Conservation (phyloP, 1,284 basidiomycete species). For the Tetrapyrgos nigripes region DNA sequence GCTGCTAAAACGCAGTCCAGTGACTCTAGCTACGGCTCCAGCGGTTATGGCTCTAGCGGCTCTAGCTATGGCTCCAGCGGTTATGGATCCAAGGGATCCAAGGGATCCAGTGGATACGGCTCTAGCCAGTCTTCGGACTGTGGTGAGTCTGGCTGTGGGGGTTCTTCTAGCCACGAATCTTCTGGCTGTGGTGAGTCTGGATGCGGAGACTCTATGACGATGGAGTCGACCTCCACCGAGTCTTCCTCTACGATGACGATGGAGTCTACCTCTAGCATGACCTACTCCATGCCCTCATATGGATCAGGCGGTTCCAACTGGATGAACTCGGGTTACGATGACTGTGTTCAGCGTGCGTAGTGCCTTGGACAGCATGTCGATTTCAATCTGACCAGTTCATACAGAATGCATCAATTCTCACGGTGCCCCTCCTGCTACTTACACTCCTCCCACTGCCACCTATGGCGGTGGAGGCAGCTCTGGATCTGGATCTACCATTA, state of each 20-base stretch:
- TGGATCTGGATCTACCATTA: slow-evolving; percentile 66
- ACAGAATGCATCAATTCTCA: slow-evolving; percentile 74
- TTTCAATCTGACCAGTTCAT: slow-evolving; percentile 5
- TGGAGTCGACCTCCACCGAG: slow-evolving; percentile 16
- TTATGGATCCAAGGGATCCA: slow-evolving; percentile 21
- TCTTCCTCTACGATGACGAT: neutral
- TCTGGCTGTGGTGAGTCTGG: slow-evolving; percentile 6
- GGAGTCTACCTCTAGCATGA: slow-evolving; percentile 10
- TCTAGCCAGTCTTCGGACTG: slow-evolving; percentile 20
- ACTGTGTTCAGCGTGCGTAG: slow-evolving; percentile 72
- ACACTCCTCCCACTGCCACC: slow-evolving; percentile 49
- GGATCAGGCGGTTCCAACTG: slow-evolving; percentile 72
- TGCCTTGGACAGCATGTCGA: neutral
- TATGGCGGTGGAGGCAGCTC: slow-evolving; percentile 34
- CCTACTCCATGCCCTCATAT: slow-evolving; percentile 54
- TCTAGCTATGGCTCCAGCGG: slow-evolving; percentile 21
- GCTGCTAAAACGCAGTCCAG: slow-evolving; percentile 15
- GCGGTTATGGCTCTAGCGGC: neutral
- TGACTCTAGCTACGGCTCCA: neutral
- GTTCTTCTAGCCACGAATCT: slow-evolving; percentile 5
- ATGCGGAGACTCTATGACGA: slow-evolving; percentile 9
- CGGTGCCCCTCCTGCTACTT: slow-evolving; percentile 49
- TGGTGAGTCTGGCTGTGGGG: neutral
- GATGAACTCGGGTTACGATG: slow-evolving; percentile 63
- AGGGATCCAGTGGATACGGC: slow-evolving; percentile 21